phyloP scores from a whole-genome alignment of 2,329 filamentous ascomycete genomes.

The Hymenoscyphus linearis region DNA sequence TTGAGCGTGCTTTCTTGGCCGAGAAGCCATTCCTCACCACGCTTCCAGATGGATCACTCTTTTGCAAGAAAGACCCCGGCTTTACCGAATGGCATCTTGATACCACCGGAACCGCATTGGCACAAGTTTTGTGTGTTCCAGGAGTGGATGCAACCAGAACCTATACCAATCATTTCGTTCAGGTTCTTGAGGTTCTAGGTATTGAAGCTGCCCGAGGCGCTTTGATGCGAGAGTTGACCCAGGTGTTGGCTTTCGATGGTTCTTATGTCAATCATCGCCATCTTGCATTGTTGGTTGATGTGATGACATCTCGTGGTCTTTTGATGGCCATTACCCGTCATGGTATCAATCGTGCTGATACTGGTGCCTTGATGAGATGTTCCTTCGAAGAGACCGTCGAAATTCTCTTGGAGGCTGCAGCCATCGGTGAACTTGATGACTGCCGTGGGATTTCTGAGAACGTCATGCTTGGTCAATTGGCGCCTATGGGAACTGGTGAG shows the following conservation, averaged over 20 bases:
- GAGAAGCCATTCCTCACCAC: slow-evolving; percentile 66
- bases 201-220: slow-evolving; percentile 91
- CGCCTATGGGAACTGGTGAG: slow-evolving; percentile 93
- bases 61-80: slow-evolving; percentile 67
- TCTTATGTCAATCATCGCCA: slow-evolving; percentile 99
- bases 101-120: slow-evolving; percentile 84
- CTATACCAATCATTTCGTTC: slow-evolving; percentile 92
- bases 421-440: slow-evolving; percentile 91
- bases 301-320: slow-evolving; percentile 93
- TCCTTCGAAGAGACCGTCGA: slow-evolving; percentile 99
- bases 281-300: slow-evolving; percentile 88
- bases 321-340: slow-evolving; percentile 97
- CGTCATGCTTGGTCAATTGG: slow-evolving; percentile 95
- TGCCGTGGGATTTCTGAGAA: slow-evolving; percentile 98
- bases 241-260: slow-evolving; percentile 95
- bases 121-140: slow-evolving; percentile 76
- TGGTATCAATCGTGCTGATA: slow-evolving; percentile 97
- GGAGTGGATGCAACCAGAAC: slow-evolving; percentile 84
- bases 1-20: slow-evolving; percentile 91
- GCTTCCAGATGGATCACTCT: slow-evolving; percentile 64
- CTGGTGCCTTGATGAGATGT: slow-evolving; percentile 97
- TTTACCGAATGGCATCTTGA: slow-evolving; percentile 90
- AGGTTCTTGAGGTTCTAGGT: slow-evolving; percentile 90
- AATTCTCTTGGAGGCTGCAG: slow-evolving; percentile 92
- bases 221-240: slow-evolving; percentile 80